Base-by-base conservation (phyloP, 345 rosid species). In the Turritis glabra region DNA sequence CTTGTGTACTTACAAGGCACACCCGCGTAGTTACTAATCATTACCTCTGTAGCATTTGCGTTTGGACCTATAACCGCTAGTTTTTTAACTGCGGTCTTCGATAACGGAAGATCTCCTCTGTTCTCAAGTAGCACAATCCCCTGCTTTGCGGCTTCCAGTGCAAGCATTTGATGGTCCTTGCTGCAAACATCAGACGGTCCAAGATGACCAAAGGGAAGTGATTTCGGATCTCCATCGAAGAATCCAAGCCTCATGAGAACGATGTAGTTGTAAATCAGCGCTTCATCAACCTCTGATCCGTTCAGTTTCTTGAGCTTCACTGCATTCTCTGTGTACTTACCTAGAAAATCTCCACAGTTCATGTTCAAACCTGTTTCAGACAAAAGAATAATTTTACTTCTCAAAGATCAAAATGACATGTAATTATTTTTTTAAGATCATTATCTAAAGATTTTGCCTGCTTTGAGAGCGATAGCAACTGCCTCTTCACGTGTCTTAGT, bases 11-110 rank as follows among this genome's bases (percentile, higher is more conserved):
- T 70, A 47, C 93, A 88, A 0, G 96, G 93, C 8, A 75, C n/a
- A 7, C 96, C 94, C 6, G 90, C 87, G 25, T 88, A 90, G 64
- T 84, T 88, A 47, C 93, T 91, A 22, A 88, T 67, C 87, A 88
- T 85, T 0, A 84, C 79, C 3, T 0, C 5, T 5, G 90, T 86
- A 22, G 89, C 88, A 11, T 86, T 77, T 47, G 87, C 83, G 23
- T 85, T 84, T 7, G 89, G 93, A 6, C 93, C 93, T 26, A 88
- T 64, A 0, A 85, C 56, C 0, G 91, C 86, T 3, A 90, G 22
- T 17, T 51, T 80, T 33, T 72, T 74, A 7, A 35, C 76, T 4
- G 1, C 26, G 29, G 14, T 27, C 19, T 27, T 62, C 0, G 51
- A 33, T 71, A 53, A 79, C 13, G 70, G 96, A 86, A 67, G 86